Conservation (phyloP, 164 flowering plant species). For the Stephania japonica region DNA sequence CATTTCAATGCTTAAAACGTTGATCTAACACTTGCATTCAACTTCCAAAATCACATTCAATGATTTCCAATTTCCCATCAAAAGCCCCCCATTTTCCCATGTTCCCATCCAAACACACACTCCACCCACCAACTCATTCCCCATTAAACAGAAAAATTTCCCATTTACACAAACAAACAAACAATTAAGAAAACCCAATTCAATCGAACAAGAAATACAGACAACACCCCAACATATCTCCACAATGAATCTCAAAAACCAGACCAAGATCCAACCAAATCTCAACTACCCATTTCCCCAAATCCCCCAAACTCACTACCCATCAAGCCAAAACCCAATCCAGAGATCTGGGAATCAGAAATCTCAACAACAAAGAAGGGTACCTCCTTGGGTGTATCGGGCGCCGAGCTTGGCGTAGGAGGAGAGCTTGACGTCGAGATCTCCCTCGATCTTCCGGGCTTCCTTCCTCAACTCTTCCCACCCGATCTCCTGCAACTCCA, state of each 20-base stretch:
- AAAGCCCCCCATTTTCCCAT: not conserved
- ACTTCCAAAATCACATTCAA: not conserved
- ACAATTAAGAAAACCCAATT: not conserved
- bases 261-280: not conserved
- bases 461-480: conserved; percentile 96
- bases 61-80: too few relatives aligned
- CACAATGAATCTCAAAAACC: not conserved
- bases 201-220: not conserved
- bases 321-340: not conserved
- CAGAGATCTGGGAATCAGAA: not conserved
- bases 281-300: not conserved
- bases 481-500: conserved; percentile 87
- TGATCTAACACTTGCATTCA: not conserved
- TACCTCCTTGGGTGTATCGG: conserved; percentile 68
- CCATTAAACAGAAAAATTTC: too few relatives aligned
- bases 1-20: too few relatives aligned
- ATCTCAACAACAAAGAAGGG: not conserved
- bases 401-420: conserved; percentile 90
- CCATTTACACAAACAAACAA: too few relatives aligned
- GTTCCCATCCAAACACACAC: not conserved
- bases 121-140: not conserved
- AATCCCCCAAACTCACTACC: not conserved
- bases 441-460: conserved; percentile 92
- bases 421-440: conserved; percentile 93
- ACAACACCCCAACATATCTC: not conserved